A percentile compares a stretch with the other conserved stretches of the same genome.
Evolutionary conservation across 768 basidiomycete genomes (phyloP).

Genomic region (Termitomyces sp.): DNA sequence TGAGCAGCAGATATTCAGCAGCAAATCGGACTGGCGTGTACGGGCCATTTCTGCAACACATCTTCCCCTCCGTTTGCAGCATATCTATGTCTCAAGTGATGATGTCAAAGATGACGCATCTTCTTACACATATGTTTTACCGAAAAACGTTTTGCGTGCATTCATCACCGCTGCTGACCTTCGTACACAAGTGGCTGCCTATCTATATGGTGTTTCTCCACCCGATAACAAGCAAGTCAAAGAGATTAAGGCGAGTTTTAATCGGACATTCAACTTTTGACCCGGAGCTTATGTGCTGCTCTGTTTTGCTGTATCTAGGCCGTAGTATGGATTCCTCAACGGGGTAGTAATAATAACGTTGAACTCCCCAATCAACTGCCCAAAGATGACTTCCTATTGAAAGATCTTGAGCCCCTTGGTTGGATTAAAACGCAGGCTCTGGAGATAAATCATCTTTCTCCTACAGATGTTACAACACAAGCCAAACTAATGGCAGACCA

Average conservation of each 20-base stretch:
- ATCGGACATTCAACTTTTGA: not conserved
- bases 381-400: conserved; percentile 90
- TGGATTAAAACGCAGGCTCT: conserved; percentile 97
- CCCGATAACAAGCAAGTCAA: conserved; percentile 98
- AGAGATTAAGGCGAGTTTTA: conserved; percentile 75
- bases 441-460: conserved; percentile 89
- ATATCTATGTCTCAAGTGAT: conserved; percentile 98
- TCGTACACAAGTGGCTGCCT: conserved; percentile 93
- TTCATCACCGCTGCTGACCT: conserved; percentile 93
- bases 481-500: conserved; percentile 97
- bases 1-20: conserved; percentile 97
- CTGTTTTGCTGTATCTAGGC: conserved; percentile 36
- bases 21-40: conserved; percentile 99
- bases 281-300: not conserved
- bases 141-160: conserved; percentile 93
- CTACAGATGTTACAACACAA: conserved; percentile 89
- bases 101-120: conserved; percentile 98
- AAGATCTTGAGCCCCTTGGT: conserved; percentile 91
- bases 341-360: conserved; percentile 91
- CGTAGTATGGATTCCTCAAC: conserved; percentile 95
- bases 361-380: conserved; percentile 89
- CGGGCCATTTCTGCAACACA: conserved; percentile 98
- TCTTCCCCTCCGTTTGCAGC: conserved; percentile 90
- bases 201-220: conserved; percentile 88
- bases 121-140: conserved; percentile 91